Percentiles rank a stretch among this genome's conserved stretches.
Conservation (phyloP, 371 early-diverging fungal species). For the Circinella umbellata region DNA sequence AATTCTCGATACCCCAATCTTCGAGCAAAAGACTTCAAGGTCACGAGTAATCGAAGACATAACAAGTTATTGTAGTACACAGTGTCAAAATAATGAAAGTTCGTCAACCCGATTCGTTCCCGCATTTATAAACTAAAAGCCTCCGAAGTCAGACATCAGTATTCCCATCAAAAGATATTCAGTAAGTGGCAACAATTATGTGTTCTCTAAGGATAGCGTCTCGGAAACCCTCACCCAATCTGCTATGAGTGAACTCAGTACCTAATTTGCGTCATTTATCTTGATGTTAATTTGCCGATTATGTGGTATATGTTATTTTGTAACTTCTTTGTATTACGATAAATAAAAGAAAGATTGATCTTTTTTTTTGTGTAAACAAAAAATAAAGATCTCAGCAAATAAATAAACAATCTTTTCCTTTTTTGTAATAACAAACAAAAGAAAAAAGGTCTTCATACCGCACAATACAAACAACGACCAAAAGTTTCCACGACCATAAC, state of each 20-base stretch:
- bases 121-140: constrained; percentile 93
- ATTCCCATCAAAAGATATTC: constrained; percentile 86
- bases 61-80: constrained; percentile 96
- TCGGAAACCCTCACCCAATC: constrained; percentile 77
- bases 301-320: no score
- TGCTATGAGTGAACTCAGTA: constrained; percentile 88
- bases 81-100: constrained; percentile 93
- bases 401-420: no score
- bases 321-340: no score
- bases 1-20: constrained; percentile 64
- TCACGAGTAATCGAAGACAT: constrained; percentile 82
- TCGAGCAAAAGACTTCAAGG: constrained; percentile 79
- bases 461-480: no score
- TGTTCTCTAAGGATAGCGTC: constrained; percentile 31
- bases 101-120: constrained; percentile 79
- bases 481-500: no score
- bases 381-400: no score
- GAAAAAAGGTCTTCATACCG: no score
- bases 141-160: constrained; percentile 94
- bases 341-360: no score
- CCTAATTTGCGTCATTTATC: constrained; percentile 33
- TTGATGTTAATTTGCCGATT: neutral
- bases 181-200: constrained; percentile 29
- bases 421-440: no score
- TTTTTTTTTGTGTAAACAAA: no score